Percentiles rank a stretch among this genome's conserved stretches.
phyloP scores from a whole-genome alignment of 1,139 yeast genomes.

The Saccharomyces hybrid region DNA sequence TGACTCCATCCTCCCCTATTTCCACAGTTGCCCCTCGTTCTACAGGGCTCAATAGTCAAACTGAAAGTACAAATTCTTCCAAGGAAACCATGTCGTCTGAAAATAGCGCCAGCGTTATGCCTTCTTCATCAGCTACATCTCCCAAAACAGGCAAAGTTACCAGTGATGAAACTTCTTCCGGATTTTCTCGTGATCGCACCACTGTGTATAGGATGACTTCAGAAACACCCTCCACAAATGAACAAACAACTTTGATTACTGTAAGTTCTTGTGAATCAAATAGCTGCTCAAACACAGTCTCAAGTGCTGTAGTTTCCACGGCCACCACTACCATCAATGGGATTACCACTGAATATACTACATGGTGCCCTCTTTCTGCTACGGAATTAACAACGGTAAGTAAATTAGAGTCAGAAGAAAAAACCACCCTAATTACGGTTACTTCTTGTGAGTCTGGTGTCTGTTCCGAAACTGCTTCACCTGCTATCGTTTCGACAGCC shows the following conservation, averaged over 20 bases:
- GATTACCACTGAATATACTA: conserved; percentile 30
- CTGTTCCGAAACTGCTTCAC: conserved; percentile 18
- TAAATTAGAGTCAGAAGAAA: conserved; percentile 24
- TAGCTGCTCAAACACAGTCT: conserved; percentile 29
- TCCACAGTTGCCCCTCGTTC: background rate
- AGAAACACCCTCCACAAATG: conserved; percentile 31
- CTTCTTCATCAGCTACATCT: background rate
- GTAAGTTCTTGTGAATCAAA: conserved; percentile 40
- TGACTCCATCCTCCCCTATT: background rate
- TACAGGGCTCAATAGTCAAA: background rate
- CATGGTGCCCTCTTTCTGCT: conserved; percentile 30
- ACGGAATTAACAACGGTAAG: conserved; percentile 11
- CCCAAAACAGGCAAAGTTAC: background rate
- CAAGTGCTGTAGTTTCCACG: conserved; percentile 32
- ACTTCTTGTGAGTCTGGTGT: conserved; percentile 36
- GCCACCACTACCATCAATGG: conserved; percentile 31
- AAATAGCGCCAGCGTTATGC: background rate
- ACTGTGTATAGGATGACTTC: conserved; percentile 9
- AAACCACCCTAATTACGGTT: conserved; percentile 38
- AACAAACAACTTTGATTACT: conserved; percentile 38
- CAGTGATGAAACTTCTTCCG: background rate
- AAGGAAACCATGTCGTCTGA: background rate
- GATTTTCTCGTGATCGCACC: background rate
- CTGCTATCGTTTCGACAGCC: conserved; percentile 10
- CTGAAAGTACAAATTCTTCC: background rate